Conservation (phyloP, 176 grass and related monocot species). For the Canna indica region DNA sequence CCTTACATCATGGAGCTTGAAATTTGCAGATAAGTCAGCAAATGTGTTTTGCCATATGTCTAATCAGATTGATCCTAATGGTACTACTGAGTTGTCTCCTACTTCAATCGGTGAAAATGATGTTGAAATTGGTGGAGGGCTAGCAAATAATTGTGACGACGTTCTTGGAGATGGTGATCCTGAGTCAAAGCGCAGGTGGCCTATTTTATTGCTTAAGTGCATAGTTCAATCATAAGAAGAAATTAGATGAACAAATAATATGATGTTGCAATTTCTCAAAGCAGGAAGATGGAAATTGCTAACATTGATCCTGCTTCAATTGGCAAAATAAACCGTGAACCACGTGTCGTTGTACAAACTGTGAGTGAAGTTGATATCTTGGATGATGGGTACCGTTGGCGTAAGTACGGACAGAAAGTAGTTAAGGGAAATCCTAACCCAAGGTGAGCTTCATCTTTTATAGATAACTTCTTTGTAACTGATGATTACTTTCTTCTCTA, state of each 20-base stretch:
- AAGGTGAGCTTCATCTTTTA: slow-evolving; percentile 27
- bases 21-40: slow-evolving; percentile 57
- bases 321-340: slow-evolving; percentile 83
- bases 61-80: slow-evolving; percentile 46
- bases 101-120: slow-evolving; percentile 62
- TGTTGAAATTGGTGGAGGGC: slow-evolving; percentile 56
- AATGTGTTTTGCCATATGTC: slow-evolving; percentile 28
- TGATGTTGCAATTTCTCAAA: slow-evolving; percentile 20
- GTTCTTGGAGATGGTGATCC: slow-evolving; percentile 62
- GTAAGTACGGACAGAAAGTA: slow-evolving; percentile 99
- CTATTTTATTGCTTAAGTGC: not conserved
- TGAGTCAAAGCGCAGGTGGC: slow-evolving; percentile 88
- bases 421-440: slow-evolving; percentile 99
- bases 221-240: not conserved
- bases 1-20: slow-evolving; percentile 4
- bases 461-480: not conserved
- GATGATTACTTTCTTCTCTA: not conserved
- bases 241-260: not conserved
- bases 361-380: slow-evolving; percentile 99
- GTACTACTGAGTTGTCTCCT: slow-evolving; percentile 36
- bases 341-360: slow-evolving; percentile 99
- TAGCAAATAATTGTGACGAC: slow-evolving; percentile 65
- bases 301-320: slow-evolving; percentile 66
- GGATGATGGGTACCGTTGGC: slow-evolving; percentile 99
- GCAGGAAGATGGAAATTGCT: slow-evolving; percentile 80